Base-by-base conservation (phyloP, 176 grass and related monocot genomes). In the Carex cristatella region DNA sequence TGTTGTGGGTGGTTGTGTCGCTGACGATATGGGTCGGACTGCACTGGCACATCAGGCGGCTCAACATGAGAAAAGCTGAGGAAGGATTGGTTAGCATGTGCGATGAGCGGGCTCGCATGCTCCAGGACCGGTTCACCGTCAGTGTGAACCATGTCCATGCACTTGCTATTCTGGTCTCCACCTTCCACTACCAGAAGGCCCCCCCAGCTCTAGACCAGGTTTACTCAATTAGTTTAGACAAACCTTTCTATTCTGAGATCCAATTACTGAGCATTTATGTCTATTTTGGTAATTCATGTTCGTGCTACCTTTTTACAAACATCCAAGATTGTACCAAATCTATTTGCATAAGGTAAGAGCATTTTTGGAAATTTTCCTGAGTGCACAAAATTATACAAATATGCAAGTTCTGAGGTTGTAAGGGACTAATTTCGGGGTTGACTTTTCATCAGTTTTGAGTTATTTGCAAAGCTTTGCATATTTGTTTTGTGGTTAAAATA, bases 81-180 rank as follows among this genome's bases (percentile, higher is more conserved):
- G 96, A 99, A 76, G 90, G 83, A 35, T 64, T 99, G 55, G 85
- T 93, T 66, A 89, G 88, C 93, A 99, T 99, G 91, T 99, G 96
- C 71, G 96, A 99, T 65, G 96, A 95, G 90, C 91, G 96, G 2
- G 90, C 96, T 5, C 81, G 96, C 18, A 99, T 99, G 96, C 91
- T 99, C 74, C 93, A 95, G 91, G 96, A 99, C 85, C 96, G 94
- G 83, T 95, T 99, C 65, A 90, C 93, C 44, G 96, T 99, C 78
- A 93, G 89, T 59, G 90, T 99, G 81, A 99, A 99, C 88, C 96
- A 99, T 87, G 93, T 99, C 55, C 93, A 94, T 81, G 96, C 96
- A 33, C 91, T 99, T 59, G 93, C 96, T 83, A 99, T 99, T 64
- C 96, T 99, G 64, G 91, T 99, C 84, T 94, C 96, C 23, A 99